A percentile compares a stretch with the other conserved stretches of the same genome.
These are phyloP conservation scores for Globisporangium takayamanum DNA, from an alignment of 352 stramenopile species.

Conservation along the genomic window DNA sequence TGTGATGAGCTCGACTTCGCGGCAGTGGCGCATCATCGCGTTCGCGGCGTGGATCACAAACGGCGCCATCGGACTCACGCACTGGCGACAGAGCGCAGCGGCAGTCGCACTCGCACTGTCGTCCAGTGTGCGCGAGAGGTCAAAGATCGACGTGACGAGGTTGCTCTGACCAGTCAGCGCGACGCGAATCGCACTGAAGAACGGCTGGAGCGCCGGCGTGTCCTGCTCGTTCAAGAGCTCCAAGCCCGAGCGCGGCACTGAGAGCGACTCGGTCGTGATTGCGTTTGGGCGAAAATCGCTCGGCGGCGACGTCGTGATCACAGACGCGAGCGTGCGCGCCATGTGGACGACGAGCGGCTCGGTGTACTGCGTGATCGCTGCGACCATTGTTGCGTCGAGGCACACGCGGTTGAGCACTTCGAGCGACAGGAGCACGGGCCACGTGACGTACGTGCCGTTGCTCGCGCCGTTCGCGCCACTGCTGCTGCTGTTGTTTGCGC, in stretches of 20 bases:
- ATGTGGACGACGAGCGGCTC: slow-evolving; percentile 53
- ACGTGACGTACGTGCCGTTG: slow-evolving; percentile 70
- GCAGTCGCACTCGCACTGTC: slow-evolving; percentile 23
- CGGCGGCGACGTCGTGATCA: slow-evolving; percentile 74
- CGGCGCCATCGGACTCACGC: slow-evolving; percentile 56
- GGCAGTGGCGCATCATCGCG: slow-evolving; percentile 71
- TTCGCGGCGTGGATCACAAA: slow-evolving; percentile 71
- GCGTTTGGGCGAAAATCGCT: slow-evolving; percentile 56
- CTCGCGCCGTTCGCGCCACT: slow-evolving; percentile 11
- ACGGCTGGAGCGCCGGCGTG: slow-evolving; percentile 62
- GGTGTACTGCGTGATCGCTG: slow-evolving; percentile 54
- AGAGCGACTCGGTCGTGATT: slow-evolving; percentile 24
- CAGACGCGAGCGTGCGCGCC: slow-evolving; percentile 56
- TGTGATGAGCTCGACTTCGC: slow-evolving; percentile 74
- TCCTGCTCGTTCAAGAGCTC: slow-evolving; percentile 83
- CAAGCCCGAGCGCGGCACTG: slow-evolving; percentile 51
- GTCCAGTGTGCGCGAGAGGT: slow-evolving; percentile 48
- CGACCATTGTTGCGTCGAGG: slow-evolving; percentile 58
- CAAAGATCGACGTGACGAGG: slow-evolving; percentile 65
- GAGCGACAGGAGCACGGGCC: slow-evolving; percentile 71
- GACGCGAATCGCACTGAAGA: slow-evolving; percentile 76
- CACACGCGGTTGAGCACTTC: slow-evolving; percentile 79
- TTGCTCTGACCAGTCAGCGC: slow-evolving; percentile 70
- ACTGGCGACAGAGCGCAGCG: slow-evolving; percentile 39
- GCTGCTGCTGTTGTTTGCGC: slow-evolving; percentile 12